Evolutionary conservation across 2,329 filamentous ascomycete species (phyloP).

Genomic region (Rachicladosporium sp.): DNA sequence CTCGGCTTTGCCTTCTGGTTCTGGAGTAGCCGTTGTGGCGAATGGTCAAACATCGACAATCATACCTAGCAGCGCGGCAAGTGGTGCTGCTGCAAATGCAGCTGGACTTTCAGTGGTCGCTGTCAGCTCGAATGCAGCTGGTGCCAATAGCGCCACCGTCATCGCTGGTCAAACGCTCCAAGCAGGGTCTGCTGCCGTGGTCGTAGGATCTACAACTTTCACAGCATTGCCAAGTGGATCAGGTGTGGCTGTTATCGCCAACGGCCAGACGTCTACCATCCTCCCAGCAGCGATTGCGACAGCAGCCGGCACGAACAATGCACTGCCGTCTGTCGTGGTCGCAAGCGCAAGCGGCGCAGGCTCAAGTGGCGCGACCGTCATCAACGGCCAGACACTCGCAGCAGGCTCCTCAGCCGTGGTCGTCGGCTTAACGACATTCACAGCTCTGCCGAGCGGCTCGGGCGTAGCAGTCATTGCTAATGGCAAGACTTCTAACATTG

Average conservation of each 20-base stretch:
- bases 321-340: constrained; percentile 3
- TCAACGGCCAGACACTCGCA: constrained; percentile 2
- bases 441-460: not conserved
- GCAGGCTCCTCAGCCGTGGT: not conserved
- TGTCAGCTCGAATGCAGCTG: too few species aligned
- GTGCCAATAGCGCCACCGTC: not conserved
- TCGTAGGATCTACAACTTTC: constrained; percentile 1
- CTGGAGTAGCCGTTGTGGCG: not conserved
- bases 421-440: constrained; percentile 1
- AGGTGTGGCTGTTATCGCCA: constrained; percentile 1
- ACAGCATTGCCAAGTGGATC: constrained; percentile 1
- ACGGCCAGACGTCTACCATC: constrained; percentile 1
- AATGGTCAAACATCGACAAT: constrained; percentile 1
- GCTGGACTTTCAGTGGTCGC: too few species aligned
- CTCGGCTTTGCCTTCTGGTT: not conserved
- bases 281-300: not conserved
- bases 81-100: too few species aligned
- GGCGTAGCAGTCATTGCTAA: constrained; percentile 1
- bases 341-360: not conserved
- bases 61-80: not conserved
- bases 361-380: not conserved
- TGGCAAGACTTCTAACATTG: constrained; percentile 1
- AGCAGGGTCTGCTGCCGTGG: not conserved
- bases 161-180: constrained; percentile 1
- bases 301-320: not conserved